Evolutionary conservation across 1,284 basidiomycete species (phyloP).

Genomic region (Apiotrichum sp.): DNA sequence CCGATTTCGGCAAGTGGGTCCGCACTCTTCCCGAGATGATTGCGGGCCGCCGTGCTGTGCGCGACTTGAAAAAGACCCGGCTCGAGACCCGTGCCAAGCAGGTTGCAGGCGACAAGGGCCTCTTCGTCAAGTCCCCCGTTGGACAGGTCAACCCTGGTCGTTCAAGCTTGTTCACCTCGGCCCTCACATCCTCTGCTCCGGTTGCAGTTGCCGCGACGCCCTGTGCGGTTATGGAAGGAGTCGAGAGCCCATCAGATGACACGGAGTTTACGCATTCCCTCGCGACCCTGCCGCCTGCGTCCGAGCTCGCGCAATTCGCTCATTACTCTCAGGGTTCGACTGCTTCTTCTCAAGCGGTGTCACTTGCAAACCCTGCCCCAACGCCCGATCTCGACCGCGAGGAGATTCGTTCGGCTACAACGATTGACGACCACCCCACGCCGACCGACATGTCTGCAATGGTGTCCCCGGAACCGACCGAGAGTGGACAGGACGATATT

Average conservation of each 20-base stretch:
- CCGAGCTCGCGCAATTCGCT: too few species aligned
- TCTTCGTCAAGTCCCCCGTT: constrained; percentile 41
- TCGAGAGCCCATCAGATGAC: not conserved
- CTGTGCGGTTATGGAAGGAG: not conserved
- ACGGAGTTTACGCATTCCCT: not conserved
- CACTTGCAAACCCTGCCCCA: constrained; percentile 3
- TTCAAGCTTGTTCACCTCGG: constrained; percentile 23
- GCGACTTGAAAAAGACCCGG: constrained; percentile 32
- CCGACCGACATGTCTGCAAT: constrained; percentile 28
- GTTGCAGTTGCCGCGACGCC: not conserved
- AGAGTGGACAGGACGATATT: constrained; percentile 13
- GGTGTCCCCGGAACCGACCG: constrained; percentile 27
- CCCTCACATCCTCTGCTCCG: constrained; percentile 12
- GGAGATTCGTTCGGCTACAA: constrained; percentile 25
- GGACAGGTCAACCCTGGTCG: constrained; percentile 11
- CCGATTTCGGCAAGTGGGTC: constrained; percentile 81
- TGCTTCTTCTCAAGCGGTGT: not conserved
- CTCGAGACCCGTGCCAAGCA: constrained; percentile 26
- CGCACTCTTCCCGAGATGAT: constrained; percentile 70
- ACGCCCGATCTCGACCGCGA: constrained; percentile 16
- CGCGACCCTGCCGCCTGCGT: constrained; percentile 8
- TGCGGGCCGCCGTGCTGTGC: constrained; percentile 46
- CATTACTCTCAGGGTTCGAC: not conserved
- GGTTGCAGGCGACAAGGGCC: constrained; percentile 22
- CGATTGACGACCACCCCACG: constrained; percentile 36